A percentile compares a stretch with the other conserved stretches of the same genome.
Evolutionary conservation across 1,284 basidiomycete genomes (phyloP).

Genomic region (Mycena sp.): DNA sequence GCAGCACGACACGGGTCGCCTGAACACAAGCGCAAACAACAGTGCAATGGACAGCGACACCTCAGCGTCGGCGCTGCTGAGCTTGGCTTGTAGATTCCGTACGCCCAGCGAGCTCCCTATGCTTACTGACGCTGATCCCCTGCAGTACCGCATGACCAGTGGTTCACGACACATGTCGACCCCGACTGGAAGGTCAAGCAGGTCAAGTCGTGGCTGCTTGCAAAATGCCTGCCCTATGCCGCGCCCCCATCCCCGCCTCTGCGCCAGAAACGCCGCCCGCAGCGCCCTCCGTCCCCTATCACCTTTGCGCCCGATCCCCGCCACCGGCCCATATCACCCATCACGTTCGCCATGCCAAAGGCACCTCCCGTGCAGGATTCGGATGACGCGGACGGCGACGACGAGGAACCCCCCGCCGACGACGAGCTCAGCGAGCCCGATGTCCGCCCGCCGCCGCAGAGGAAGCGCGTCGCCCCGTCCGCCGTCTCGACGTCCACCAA

Average conservation of each 20-base stretch:
- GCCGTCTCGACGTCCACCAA: conserved; percentile 14
- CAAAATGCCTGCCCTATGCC: conserved; percentile 56
- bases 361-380: conserved; percentile 32
- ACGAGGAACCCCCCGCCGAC: conserved; percentile 31
- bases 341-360: conserved; percentile 59
- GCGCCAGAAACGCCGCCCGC: too few relatives aligned
- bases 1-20: too few relatives aligned
- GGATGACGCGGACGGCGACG: conserved; percentile 37
- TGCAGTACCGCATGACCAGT: conserved; percentile 75
- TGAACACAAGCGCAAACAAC: too few relatives aligned
- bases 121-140: neutral
- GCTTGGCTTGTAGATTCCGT: conserved; percentile 60
- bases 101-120: conserved; percentile 34
- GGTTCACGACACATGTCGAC: conserved; percentile 73
- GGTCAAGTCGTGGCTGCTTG: conserved; percentile 68
- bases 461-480: conserved; percentile 25
- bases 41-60: conserved; percentile 33
- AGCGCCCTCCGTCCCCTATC: conserved; percentile 46
- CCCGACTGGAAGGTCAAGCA: conserved; percentile 65
- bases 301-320: conserved; percentile 55
- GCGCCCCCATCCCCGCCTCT: conserved; percentile 21
- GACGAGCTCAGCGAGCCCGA: conserved; percentile 43
- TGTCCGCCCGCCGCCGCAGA: conserved; percentile 20
- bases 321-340: conserved; percentile 62
- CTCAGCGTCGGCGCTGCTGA: conserved; percentile 22